Evolutionary conservation across 2,329 filamentous ascomycete species (phyloP), one percentile per base, ranked within the genome.

Genomic region (Conoideocrella luteorostrata): DNA sequence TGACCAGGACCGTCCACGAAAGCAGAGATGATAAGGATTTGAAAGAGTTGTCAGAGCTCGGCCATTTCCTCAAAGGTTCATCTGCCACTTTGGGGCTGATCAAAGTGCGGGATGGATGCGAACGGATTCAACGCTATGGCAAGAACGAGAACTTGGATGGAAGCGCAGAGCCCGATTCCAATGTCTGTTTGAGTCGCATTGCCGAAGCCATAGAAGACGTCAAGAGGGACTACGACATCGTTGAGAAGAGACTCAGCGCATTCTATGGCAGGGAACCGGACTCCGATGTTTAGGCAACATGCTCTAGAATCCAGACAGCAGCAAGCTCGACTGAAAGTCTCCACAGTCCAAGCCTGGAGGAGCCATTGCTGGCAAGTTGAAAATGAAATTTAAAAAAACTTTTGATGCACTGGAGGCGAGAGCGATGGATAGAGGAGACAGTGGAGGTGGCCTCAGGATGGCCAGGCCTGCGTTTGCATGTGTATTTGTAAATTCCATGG

Each of bases 11-110:
- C 21, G n/a, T 13, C 5, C 13, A 15, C 20, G 30, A 7, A 22
- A 29, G 5, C 60, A 95, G 89, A 52, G 65, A 79, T 52, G 63
- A 75, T 2, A 74, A 78, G 57, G 74, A 95, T 47, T 79, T 97
- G 45, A 65, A 69, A n/a, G 71, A 81, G 52, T 79, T 97, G 29
- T 95, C 88, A 26, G 75, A 78, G 42, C 81, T 95, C 24, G 93
- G 93, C 33, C 93, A 98, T 68, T 98, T 95, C 70, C 76, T 98
- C 54, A 98, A 98, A 69, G 93, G 93, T 47, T 97, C 91, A 6
- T 96, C 91, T 7, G 91, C 93, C 30, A 96, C 93, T 4, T 77
- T 98, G 43, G 93, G 93, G 36, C 78, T 97, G 44, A 84, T 78
- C 57, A 94, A 94, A 65, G 85, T 98, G 56, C 87, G 88, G 63